A percentile compares a stretch with the other conserved stretches of the same genome.
Evolutionary conservation across 2,329 filamentous ascomycete species (phyloP).

Genomic region (Cryphonectria parasitica): DNA sequence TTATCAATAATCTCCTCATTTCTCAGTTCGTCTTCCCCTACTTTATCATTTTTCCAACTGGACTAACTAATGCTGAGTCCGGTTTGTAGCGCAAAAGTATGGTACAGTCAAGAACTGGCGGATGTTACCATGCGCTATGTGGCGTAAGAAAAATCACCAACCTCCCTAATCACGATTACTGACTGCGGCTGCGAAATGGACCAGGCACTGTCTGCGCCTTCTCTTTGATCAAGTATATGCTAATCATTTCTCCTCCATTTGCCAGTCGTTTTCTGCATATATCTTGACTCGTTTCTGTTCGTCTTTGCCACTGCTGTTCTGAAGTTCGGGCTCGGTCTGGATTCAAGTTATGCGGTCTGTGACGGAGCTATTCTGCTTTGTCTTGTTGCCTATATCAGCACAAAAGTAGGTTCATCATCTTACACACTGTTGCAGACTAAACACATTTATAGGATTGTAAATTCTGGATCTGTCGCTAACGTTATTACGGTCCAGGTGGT

Average conservation of each 20-base stretch:
- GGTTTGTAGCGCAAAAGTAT: constrained; percentile 41
- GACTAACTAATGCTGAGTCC: background rate
- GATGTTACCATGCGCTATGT: constrained; percentile 47
- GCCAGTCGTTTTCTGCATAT: constrained; percentile 35
- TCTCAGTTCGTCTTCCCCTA: constrained; percentile 1
- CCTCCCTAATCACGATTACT: background rate
- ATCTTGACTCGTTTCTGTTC: constrained; percentile 63
- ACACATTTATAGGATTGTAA: constrained; percentile 24
- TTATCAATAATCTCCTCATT: constrained; percentile 31
- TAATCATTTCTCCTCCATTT: background rate
- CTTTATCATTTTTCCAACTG: background rate
- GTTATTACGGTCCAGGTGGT: constrained; percentile 13
- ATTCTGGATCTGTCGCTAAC: background rate
- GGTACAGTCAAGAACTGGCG: constrained; percentile 45
- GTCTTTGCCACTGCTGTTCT: constrained; percentile 61
- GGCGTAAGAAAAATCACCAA: constrained; percentile 41
- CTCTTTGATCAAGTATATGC: background rate
- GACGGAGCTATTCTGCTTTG: constrained; percentile 64
- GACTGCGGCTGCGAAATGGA: background rate
- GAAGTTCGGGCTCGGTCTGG: constrained; percentile 60
- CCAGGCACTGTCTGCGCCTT: background rate
- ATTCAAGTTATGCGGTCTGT: constrained; percentile 53
- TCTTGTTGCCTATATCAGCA: constrained; percentile 64
- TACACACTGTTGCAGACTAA: background rate
- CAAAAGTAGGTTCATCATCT: constrained; percentile 53